Evolutionary conservation across 2,329 filamentous ascomycete species (phyloP), one percentile per base, ranked within the genome.

Genomic region (Aspergillus brasiliensis): DNA sequence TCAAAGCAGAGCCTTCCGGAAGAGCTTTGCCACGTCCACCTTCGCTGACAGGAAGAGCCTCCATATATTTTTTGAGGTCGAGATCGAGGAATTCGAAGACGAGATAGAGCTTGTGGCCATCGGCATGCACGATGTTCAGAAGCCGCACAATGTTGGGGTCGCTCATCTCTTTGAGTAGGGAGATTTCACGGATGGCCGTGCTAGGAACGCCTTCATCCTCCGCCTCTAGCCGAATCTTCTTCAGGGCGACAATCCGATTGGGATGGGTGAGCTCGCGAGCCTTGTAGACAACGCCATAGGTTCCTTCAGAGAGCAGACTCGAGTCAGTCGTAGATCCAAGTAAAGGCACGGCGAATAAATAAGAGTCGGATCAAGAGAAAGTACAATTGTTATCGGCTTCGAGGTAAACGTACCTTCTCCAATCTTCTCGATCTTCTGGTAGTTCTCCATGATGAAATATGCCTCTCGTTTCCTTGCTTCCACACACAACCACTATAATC

Each of bases 21-120:
- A 97, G 82, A 44, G 91, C 85, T 80, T 93, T 95, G 70, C 91
- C 92, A 61, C 92, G 87, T 42, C 92, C 92, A 67, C 92, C 92
- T 71, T 96, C 91, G 71, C 84, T 89, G 60, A 94, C 88, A 3
- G 92, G 92, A 46, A 96, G 84, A 6, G 92, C 86, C 77, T 97
- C 92, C 92, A 97, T 97, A 78, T 96, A 97, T 78, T 96, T 96
- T 82, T 97, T 97, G 69, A 97, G 82, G 71, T 97, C 92, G 59
- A 94, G 84, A 72, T 96, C 92, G 67, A 97, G 88, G 78, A 91
- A 97, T 76, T 97, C 92, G 65, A 93, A 91, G 68, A 97, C 92
- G 51, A 97, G 89, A 78, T 96, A 97, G 53, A 97, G 86, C 81
- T 97, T 97, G 81, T 96, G 91, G 58, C 92, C 92, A 75, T 97